Evolutionary conservation across 345 rosid genomes (phyloP).

Genomic region (Schrenkiella parvula): DNA sequence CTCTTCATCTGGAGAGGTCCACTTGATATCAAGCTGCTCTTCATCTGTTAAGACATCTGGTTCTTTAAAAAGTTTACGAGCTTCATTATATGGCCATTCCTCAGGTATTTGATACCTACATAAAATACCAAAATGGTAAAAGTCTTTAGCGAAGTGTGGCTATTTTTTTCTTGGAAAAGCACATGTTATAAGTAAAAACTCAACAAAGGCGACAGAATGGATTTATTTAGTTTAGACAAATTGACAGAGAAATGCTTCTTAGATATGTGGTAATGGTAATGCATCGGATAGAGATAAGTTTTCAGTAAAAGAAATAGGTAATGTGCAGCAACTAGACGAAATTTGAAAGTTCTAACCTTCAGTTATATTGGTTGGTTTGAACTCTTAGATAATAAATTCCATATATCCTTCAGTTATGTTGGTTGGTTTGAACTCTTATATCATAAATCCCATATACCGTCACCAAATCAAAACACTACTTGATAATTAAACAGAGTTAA

Average conservation of each 20-base stretch:
- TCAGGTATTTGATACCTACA: slow-evolving; percentile 79
- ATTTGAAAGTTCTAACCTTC: background rate
- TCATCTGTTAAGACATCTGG: slow-evolving; percentile 59
- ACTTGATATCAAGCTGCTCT: slow-evolving; percentile 72
- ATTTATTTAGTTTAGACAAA: background rate
- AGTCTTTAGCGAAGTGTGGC: background rate
- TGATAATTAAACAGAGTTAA: background rate
- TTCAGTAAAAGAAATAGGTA: background rate
- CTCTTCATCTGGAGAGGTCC: slow-evolving; percentile 90
- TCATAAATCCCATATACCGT: background rate
- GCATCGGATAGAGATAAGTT: background rate
- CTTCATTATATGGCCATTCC: slow-evolving; percentile 88
- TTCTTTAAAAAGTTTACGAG: slow-evolving; percentile 72
- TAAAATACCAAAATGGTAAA: background rate
- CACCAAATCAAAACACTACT: background rate
- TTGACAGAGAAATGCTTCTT: background rate
- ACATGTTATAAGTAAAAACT: background rate
- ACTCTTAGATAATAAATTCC: background rate
- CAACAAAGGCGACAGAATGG: background rate
- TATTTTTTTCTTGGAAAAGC: background rate
- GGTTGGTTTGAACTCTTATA: background rate
- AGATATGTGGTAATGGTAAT: background rate
- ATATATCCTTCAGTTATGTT: background rate
- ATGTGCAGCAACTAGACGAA: slow-evolving; percentile 1
- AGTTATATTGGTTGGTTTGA: background rate